Evolutionary conservation across 2,329 filamentous ascomycete genomes (phyloP).

Genomic region (Thelonectria blattea): DNA sequence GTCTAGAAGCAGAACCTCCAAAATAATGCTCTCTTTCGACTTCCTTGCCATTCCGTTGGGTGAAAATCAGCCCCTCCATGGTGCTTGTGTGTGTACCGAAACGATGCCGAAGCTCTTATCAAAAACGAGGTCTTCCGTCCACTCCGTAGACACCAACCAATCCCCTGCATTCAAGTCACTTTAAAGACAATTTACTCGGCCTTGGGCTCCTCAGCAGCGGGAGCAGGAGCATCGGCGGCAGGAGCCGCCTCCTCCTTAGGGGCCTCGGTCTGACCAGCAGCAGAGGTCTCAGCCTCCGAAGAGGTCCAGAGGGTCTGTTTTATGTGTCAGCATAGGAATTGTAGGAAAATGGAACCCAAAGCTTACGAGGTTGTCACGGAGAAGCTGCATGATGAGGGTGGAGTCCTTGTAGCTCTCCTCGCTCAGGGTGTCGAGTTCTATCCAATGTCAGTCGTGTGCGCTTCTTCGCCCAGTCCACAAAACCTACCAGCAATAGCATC

Average conservation of each 20-base stretch:
- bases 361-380: constrained; percentile 91
- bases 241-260: constrained; percentile 54
- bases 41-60: constrained; percentile 47
- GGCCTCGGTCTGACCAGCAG: constrained; percentile 58
- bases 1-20: constrained; percentile 61
- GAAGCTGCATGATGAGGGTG: constrained; percentile 97
- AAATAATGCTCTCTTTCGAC: constrained; percentile 54
- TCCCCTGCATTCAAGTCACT: constrained; percentile 46
- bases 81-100: constrained; percentile 53
- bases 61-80: constrained; percentile 45
- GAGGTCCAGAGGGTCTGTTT: constrained; percentile 96
- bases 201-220: constrained; percentile 69
- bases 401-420: constrained; percentile 99
- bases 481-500: constrained; percentile 83
- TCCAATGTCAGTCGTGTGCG: constrained; percentile 13
- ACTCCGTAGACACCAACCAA: constrained; percentile 69
- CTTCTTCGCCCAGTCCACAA: background rate
- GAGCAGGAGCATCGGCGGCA: constrained; percentile 61
- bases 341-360: constrained; percentile 15
- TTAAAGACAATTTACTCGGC: constrained; percentile 58
- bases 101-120: constrained; percentile 55
- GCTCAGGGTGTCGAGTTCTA: constrained; percentile 93
- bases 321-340: constrained; percentile 37
- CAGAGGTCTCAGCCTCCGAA: constrained; percentile 88
- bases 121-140: constrained; percentile 64